These are phyloP conservation scores for Ceratobasidium sp. DNA, from an alignment of 1,284 basidiomycete genomes.

Conservation along the genomic window DNA sequence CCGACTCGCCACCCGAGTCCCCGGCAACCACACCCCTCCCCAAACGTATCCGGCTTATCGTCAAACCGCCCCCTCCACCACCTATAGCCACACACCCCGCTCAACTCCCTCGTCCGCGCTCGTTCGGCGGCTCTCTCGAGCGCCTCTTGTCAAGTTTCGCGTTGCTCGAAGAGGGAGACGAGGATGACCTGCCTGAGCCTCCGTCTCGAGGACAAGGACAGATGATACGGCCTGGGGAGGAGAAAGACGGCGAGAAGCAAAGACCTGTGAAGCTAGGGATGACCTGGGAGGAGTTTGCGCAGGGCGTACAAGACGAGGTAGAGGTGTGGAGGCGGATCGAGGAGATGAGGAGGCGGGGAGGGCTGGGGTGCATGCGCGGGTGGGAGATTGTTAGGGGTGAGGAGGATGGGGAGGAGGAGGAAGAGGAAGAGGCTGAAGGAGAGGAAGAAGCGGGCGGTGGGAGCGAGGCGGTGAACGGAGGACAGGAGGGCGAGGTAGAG, in stretches of 20 bases:
- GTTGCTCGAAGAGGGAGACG: conserved; percentile 52
- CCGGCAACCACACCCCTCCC: conserved; percentile 1
- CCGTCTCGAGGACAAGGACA: neutral
- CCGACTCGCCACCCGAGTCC: neutral
- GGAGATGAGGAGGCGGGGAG: conserved; percentile 32
- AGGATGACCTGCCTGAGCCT: conserved; percentile 53
- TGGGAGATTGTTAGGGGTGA: conserved; percentile 78
- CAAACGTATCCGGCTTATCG: conserved; percentile 27
- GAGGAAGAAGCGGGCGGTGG: conserved; percentile 67
- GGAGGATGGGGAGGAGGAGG: conserved; percentile 75
- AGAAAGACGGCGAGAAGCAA: neutral
- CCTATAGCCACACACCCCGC: conserved; percentile 27
- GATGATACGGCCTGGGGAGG: conserved; percentile 3
- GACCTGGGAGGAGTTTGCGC: conserved; percentile 35
- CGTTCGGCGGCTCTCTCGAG: conserved; percentile 47
- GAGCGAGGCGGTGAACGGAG: conserved; percentile 72
- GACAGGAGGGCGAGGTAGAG: conserved; percentile 75
- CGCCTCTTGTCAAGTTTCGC: conserved; percentile 56
- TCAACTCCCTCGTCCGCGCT: conserved; percentile 17
- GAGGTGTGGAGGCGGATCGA: conserved; percentile 28
- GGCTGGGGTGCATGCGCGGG: conserved; percentile 64
- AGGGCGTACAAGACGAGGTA: conserved; percentile 23
- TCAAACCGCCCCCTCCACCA: conserved; percentile 33
- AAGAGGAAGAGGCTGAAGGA: conserved; percentile 60
- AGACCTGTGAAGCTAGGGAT: conserved; percentile 22